Evolutionary conservation across 371 early-diverging fungal genomes (phyloP).

Genomic region (Quaeritorhiza haematococci): DNA sequence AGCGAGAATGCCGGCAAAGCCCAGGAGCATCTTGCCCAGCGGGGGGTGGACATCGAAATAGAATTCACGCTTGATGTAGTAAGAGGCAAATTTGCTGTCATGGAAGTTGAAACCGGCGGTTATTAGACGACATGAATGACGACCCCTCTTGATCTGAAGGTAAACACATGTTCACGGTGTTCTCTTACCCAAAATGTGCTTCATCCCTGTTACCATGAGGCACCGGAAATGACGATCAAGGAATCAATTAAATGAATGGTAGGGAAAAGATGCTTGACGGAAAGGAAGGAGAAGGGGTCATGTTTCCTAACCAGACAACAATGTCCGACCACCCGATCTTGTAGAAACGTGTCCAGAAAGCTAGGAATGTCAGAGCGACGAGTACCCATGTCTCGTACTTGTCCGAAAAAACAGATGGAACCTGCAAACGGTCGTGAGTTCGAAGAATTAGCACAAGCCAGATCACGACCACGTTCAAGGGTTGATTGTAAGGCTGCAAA

Average conservation of each 20-base stretch:
- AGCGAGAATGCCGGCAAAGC: slow-evolving; percentile 82
- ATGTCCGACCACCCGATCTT: slow-evolving; percentile 64
- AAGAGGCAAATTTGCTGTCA: slow-evolving; percentile 77
- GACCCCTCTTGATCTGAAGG: neutral
- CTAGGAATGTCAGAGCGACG: neutral
- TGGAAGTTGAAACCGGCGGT: neutral
- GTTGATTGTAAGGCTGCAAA: no score
- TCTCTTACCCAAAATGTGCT: slow-evolving; percentile 36
- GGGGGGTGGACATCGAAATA: slow-evolving; percentile 99
- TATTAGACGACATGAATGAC: neutral
- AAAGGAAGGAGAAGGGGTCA: neutral
- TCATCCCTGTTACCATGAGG: slow-evolving; percentile 27
- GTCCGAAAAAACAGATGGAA: no score
- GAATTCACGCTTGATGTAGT: slow-evolving; percentile 91
- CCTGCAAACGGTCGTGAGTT: no score
- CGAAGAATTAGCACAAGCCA: no score
- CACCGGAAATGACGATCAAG: neutral
- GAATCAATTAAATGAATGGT: neutral
- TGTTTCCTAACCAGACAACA: slow-evolving; percentile 75
- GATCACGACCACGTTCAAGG: no score
- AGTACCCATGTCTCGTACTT: no score
- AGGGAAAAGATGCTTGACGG: neutral
- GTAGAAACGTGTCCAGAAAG: slow-evolving; percentile 68
- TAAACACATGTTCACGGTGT: neutral
- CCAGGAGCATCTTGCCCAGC: slow-evolving; percentile 97